Evolutionary conservation across 2,329 filamentous ascomycete genomes (phyloP).

Genomic region (Kalmusia sp.): DNA sequence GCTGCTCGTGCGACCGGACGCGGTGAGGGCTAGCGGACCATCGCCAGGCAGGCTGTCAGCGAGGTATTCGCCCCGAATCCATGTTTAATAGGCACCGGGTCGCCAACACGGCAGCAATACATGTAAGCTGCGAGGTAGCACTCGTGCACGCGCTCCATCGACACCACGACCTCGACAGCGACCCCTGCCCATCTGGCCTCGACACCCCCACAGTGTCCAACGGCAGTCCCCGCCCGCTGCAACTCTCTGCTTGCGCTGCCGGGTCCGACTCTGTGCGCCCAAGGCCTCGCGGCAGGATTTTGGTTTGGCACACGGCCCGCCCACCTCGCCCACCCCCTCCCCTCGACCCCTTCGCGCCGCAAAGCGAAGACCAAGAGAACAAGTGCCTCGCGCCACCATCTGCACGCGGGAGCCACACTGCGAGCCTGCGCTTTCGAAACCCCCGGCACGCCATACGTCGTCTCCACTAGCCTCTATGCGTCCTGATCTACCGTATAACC

Average conservation of each 20-base stretch:
- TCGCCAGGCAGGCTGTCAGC: not conserved
- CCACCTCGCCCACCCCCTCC: constrained; percentile 28
- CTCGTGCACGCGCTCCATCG: constrained; percentile 7
- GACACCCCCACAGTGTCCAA: constrained; percentile 40
- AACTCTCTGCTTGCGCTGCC: constrained; percentile 24
- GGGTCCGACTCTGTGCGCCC: not conserved
- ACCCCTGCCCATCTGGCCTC: constrained; percentile 24
- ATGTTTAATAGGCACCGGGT: not conserved
- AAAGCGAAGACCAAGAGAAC: constrained; percentile 9
- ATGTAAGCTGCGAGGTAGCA: constrained; percentile 7
- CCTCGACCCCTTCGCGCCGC: constrained; percentile 33
- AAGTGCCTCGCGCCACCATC: constrained; percentile 27
- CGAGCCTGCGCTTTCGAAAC: constrained; percentile 32
- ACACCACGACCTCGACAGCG: constrained; percentile 22
- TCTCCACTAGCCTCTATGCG: constrained; percentile 45
- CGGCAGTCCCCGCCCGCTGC: constrained; percentile 45
- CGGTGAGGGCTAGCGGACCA: not conserved
- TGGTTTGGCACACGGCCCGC: constrained; percentile 16
- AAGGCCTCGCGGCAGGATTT: constrained; percentile 17
- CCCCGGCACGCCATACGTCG: constrained; percentile 41
- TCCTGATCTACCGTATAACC: constrained; percentile 46
- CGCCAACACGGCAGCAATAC: constrained; percentile 2
- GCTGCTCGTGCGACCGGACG: not conserved
- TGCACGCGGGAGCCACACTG: constrained; percentile 47
- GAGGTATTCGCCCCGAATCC: not conserved